These are phyloP conservation scores for Sinapis alba DNA, from an alignment of 441 rosid species.

Conservation along the genomic window DNA sequence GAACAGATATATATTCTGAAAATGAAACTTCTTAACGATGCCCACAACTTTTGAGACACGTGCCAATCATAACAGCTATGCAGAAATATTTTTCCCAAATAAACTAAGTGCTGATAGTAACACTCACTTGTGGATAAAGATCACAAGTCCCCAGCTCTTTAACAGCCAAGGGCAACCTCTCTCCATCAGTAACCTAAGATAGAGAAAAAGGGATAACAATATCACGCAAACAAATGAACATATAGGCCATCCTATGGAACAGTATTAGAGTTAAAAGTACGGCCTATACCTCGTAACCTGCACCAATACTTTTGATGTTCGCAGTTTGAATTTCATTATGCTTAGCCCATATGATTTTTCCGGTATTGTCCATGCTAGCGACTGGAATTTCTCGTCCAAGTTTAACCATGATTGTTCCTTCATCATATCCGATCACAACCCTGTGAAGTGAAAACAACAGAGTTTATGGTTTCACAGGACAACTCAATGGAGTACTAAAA, in stretches of 20 bases:
- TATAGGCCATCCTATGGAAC: constrained; percentile 15
- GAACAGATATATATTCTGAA: background rate
- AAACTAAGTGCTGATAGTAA: constrained; percentile 3
- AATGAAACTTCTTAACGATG: background rate
- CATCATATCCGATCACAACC: constrained; percentile 57
- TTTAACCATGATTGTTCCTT: constrained; percentile 2
- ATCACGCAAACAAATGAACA: constrained; percentile 15
- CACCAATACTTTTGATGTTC: constrained; percentile 95
- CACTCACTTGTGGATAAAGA: constrained; percentile 95
- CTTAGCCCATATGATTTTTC: constrained; percentile 99
- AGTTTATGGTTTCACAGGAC: constrained; percentile 1
- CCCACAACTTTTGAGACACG: background rate
- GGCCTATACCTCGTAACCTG: constrained; percentile 78
- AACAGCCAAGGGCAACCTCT: constrained; percentile 91
- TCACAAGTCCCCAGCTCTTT: constrained; percentile 97
- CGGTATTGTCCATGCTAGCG: constrained; percentile 33
- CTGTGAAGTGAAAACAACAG: constrained; percentile 44
- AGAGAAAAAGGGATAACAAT: constrained; percentile 20
- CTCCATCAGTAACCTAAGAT: constrained; percentile 87
- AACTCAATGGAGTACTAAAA: background rate
- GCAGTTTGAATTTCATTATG: constrained; percentile 99
- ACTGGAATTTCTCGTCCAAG: constrained; percentile 3
- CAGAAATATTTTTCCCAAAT: background rate
- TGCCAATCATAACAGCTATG: background rate
- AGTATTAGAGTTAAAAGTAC: background rate